Base-by-base conservation (phyloP, 768 basidiomycete genomes). In the Dacryopinax primogenitus region DNA sequence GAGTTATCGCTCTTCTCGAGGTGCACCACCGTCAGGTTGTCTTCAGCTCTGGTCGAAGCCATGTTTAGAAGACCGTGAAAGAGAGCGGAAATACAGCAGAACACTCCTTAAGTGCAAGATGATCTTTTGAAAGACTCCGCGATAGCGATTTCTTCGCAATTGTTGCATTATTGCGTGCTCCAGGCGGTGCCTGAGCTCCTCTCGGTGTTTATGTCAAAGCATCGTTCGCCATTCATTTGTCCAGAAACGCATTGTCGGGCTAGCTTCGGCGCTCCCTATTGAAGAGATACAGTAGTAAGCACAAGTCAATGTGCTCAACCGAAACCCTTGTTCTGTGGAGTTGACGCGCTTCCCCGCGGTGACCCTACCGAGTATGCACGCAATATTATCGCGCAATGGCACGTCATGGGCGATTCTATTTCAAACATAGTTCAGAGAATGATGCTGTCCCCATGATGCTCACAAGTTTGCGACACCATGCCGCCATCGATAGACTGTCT, bases 331-430 rank as follows among this genome's bases (percentile, higher is more conserved):
- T n/a, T n/a, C n/a, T n/a, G n/a, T n/a, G n/a, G n/a, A n/a, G n/a
- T n/a, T n/a, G n/a, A n/a, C n/a, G n/a, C 18, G 4, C 41, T 18
- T 37, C 18, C 23, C 23, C 41, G 41, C 41, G 18, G 41, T 18
- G 18, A 44, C 3, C 7, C 30, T 58, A 15, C 26, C 51, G 15
- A 28, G 51, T 18, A 4, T 9, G 51, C 51, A 58, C 51, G 51
- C 51, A 58, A 58, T 58, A 58, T n/a, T n/a, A n/a, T 58, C 51
- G 51, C 51, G 51, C 51, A 23, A 58, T 58, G 51, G 26, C 51
- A 30, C 51, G 51, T 58, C 51, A 58, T 58, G 26, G 11, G 26
- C 11, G 51, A 15, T 58, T 18, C 26, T 30, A 58, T 58, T 58
- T 58, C 51, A 58, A 58, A 28, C 13, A n/a, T n/a, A n/a, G n/a